Conservation (phyloP, 2,329 filamentous ascomycete species). For the Fusarium globosum region DNA sequence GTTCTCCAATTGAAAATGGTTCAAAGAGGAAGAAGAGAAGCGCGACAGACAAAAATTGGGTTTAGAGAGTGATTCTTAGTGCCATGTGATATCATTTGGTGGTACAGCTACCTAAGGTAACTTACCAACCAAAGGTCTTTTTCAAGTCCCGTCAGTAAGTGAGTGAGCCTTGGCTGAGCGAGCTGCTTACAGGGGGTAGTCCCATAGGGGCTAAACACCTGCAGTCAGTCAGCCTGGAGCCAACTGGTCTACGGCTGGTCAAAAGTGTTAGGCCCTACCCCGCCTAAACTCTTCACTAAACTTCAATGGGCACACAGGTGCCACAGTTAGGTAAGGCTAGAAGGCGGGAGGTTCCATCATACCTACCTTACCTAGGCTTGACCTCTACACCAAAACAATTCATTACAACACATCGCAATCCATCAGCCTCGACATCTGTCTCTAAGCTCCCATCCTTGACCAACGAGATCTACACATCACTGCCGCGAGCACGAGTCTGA, state of each 20-base stretch:
- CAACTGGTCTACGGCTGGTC: not conserved
- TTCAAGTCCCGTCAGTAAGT: not conserved
- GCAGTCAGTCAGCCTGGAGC: constrained; percentile 1
- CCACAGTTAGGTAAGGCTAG: constrained; percentile 1
- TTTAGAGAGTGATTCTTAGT: not conserved
- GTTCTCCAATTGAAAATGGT: not conserved
- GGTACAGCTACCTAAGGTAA: not conserved
- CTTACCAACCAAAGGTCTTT: not conserved
- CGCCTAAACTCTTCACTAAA: constrained; percentile 11
- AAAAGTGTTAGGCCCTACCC: constrained; percentile 1
- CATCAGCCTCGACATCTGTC: not conserved
- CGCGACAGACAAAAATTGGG: not conserved
- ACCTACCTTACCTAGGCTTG: not conserved
- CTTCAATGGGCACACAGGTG: not conserved
- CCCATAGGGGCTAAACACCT: not conserved
- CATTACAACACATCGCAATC: constrained; percentile 1
- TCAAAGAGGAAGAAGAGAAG: not conserved
- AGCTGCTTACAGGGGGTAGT: not conserved
- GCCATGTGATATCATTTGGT: constrained; percentile 6
- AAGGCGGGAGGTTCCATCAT: not conserved
- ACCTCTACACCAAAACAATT: constrained; percentile 5
- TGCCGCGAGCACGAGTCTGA: not conserved
- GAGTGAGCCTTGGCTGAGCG: constrained; percentile 16
- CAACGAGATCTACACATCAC: not conserved
- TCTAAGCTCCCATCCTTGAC: not conserved